These are phyloP conservation scores for Rhizopogon vulgaris DNA, from an alignment of 768 basidiomycete species.

Conservation along the genomic window DNA sequence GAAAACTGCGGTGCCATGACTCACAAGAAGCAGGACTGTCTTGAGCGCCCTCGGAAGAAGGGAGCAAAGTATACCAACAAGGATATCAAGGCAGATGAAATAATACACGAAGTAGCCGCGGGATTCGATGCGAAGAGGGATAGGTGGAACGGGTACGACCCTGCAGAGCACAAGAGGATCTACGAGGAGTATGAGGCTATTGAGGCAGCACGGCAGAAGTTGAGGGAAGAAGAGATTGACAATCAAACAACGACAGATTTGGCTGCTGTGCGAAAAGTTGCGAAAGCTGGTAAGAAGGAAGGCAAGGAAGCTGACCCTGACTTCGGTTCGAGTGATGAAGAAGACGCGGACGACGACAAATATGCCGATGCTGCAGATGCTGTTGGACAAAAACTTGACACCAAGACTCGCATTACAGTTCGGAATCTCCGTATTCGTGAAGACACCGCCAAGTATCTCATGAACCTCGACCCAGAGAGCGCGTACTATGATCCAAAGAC, in stretches of 20 bases:
- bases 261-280: slow-evolving; percentile 89
- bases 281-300: slow-evolving; percentile 78
- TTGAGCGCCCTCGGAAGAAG: slow-evolving; percentile 93
- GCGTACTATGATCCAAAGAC: slow-evolving; percentile 99
- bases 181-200: slow-evolving; percentile 94
- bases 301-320: slow-evolving; percentile 75
- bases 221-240: slow-evolving; percentile 96
- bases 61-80: slow-evolving; percentile 91
- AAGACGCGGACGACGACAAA: slow-evolving; percentile 95
- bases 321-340: slow-evolving; percentile 95
- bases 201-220: slow-evolving; percentile 83
- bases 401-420: slow-evolving; percentile 97
- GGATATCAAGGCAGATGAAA: slow-evolving; percentile 87
- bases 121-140: slow-evolving; percentile 95
- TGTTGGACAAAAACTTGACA: slow-evolving; percentile 96
- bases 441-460: slow-evolving; percentile 97
- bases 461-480: slow-evolving; percentile 90
- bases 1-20: slow-evolving; percentile 98
- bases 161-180: slow-evolving; percentile 76
- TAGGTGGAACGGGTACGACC: slow-evolving; percentile 97
- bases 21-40: slow-evolving; percentile 85
- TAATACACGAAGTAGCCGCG: slow-evolving; percentile 69
- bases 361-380: slow-evolving; percentile 98
- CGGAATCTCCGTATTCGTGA: slow-evolving; percentile 97
- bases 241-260: slow-evolving; percentile 92